Percentiles rank a stretch among this genome's conserved stretches.
These are phyloP conservation scores for Clonostachys rosea DNA, from an alignment of 2,329 filamentous ascomycete species.

Conservation along the genomic window DNA sequence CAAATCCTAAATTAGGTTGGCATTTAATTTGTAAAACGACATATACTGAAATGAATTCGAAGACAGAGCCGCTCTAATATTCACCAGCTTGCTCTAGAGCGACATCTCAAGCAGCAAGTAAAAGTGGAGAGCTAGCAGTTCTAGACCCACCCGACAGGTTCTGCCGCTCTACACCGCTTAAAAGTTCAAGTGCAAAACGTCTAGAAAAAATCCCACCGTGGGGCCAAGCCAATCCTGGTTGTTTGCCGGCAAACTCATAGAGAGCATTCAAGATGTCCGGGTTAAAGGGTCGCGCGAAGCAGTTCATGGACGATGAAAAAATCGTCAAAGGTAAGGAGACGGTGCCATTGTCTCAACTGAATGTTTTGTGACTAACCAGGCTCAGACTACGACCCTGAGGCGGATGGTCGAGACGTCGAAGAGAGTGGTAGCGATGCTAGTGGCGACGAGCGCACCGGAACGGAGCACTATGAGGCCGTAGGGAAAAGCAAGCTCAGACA, in stretches of 20 bases:
- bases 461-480: slow-evolving; percentile 83
- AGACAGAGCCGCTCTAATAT: too few relatives aligned
- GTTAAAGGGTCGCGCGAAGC: slow-evolving; percentile 47
- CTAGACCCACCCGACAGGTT: slow-evolving; percentile 12
- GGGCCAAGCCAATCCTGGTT: slow-evolving; percentile 8
- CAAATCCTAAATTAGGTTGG: too few relatives aligned
- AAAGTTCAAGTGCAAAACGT: slow-evolving; percentile 33
- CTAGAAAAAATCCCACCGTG: slow-evolving; percentile 26
- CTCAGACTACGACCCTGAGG: slow-evolving; percentile 78
- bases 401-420: slow-evolving; percentile 52
- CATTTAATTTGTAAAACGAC: too few relatives aligned
- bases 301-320: slow-evolving; percentile 60
- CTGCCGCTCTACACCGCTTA: slow-evolving; percentile 45
- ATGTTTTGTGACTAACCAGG: slow-evolving; percentile 4
- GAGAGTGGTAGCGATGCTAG: slow-evolving; percentile 45
- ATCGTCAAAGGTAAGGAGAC: slow-evolving; percentile 51
- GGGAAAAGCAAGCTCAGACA: slow-evolving; percentile 82
- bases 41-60: too few relatives aligned
- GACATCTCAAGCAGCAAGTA: too few relatives aligned
- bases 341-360: not conserved
- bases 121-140: too few relatives aligned
- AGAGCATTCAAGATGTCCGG: not conserved
- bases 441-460: slow-evolving; percentile 52
- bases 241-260: not conserved
- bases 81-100: too few relatives aligned